Evolutionary conservation across 805 yeast species (phyloP).

Genomic region (Zygosaccharomyces bailii): DNA sequence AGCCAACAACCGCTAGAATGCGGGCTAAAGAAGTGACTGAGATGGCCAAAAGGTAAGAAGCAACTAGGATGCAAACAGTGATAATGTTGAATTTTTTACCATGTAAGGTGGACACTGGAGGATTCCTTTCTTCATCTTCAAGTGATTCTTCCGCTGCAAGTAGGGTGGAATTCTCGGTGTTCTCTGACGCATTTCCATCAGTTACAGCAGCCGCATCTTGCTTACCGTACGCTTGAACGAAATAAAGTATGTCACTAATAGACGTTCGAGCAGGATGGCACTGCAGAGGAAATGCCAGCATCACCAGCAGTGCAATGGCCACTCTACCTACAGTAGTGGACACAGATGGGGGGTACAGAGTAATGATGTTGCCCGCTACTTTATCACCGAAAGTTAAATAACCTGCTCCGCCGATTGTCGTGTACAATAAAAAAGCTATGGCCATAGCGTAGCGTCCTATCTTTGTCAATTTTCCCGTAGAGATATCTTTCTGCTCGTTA

Average conservation of each 20-base stretch:
- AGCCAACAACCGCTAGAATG: conserved; percentile 69
- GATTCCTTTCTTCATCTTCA: conserved; percentile 17
- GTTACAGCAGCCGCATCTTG: conserved; percentile 2
- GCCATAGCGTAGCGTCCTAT: conserved; percentile 55
- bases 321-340: conserved; percentile 76
- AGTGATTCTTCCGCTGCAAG: conserved; percentile 32
- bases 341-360: conserved; percentile 62
- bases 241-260: conserved; percentile 64
- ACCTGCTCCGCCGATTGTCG: conserved; percentile 75
- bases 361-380: conserved; percentile 75
- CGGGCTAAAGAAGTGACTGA: conserved; percentile 61
- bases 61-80: conserved; percentile 44
- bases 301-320: conserved; percentile 75
- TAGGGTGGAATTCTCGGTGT: conserved; percentile 9
- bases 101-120: conserved; percentile 20
- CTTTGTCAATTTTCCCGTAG: conserved; percentile 43
- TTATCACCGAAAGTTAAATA: conserved; percentile 82
- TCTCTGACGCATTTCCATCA: conserved; percentile 5
- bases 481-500: conserved; percentile 66
- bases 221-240: conserved; percentile 30
- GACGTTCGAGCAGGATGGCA: conserved; percentile 88
- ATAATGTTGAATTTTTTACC: conserved; percentile 45
- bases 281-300: conserved; percentile 84
- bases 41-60: conserved; percentile 56
- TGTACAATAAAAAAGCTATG: conserved; percentile 58